Base-by-base conservation (phyloP, 768 basidiomycete species). In the Lentinula guzmanii region DNA sequence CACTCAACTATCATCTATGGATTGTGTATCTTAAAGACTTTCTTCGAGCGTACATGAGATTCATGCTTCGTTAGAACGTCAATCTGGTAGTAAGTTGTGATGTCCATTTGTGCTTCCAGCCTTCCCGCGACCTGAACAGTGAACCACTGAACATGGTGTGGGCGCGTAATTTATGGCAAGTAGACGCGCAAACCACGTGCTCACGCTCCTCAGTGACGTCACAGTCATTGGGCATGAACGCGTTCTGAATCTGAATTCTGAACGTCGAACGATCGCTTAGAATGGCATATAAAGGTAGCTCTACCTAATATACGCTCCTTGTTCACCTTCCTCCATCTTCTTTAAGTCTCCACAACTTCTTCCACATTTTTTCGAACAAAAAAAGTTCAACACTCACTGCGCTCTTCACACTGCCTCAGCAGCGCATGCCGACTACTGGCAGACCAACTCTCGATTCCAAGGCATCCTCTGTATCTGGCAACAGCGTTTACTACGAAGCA, bases 401-500 rank as follows among this genome's bases (percentile, higher is more conserved):
- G 37, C 37, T 13, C 7, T 39, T 39, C 45, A 6, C 45, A 46
- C 8, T 18, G 45, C 45, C n/a, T 15, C 45, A 46, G 11, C 9
- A 33, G 2, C 51, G n/a, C 10, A 13, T 52, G 15, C 15, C 24
- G 33, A 11, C n/a, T 24, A 16, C 10, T 56, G 41, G 55, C 9
- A 56, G 55, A 56, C 55, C 55, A 11, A 5, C 46, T 35, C 33
- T 59, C 24, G 58, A 59, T 28, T 31, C 41, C 8, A 59, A 24
- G n/a, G 0, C 41, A n/a, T 48, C 58, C 5, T 48, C 45, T 48
- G 45, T 35, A 35, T 48, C 45, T 31, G 58, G 48, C 6, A 50
- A 59, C 3, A 59, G 45, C 28, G 18, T 59, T 24, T 59, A 59
- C 46, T 59, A 34, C 48, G 58, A 59, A 37, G 58, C 58, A 11